Percentiles rank a stretch among this genome's conserved stretches.
Conservation (phyloP, 768 basidiomycete genomes). For the Russula brevipes region DNA sequence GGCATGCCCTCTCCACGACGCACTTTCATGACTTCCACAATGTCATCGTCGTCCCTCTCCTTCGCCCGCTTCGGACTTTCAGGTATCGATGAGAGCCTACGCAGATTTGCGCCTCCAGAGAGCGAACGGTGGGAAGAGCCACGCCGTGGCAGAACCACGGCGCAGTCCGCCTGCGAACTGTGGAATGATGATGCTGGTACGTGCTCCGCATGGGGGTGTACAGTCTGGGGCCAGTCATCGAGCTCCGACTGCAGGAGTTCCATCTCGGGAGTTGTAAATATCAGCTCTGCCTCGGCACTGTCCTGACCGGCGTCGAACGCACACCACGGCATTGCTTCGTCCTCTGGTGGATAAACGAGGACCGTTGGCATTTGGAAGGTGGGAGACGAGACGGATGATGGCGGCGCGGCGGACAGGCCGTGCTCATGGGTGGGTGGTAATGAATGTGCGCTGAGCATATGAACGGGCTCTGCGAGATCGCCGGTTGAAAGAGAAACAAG, state of each 20-base stretch:
- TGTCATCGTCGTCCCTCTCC: constrained; percentile 30
- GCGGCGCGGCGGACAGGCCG: constrained; percentile 27
- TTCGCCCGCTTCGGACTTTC: constrained; percentile 20
- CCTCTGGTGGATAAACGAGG: constrained; percentile 37
- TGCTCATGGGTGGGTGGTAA: constrained; percentile 23
- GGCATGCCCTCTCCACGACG: constrained; percentile 31
- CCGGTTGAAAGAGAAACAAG: background rate
- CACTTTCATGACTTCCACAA: constrained; percentile 36
- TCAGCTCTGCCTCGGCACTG: constrained; percentile 13
- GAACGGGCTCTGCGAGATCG: constrained; percentile 15
- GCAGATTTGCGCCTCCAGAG: background rate
- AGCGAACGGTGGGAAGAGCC: constrained; percentile 21
- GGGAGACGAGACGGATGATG: constrained; percentile 28
- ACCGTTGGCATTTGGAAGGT: constrained; percentile 33
- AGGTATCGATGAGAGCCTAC: constrained; percentile 11
- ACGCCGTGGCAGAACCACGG: constrained; percentile 31
- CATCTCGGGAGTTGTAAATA: constrained; percentile 30
- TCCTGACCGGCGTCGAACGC: constrained; percentile 33
- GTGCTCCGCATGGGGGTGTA: constrained; percentile 28
- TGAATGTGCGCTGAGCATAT: constrained; percentile 30
- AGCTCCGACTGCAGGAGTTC: constrained; percentile 31
- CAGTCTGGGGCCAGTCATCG: constrained; percentile 28
- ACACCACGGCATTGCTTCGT: constrained; percentile 35
- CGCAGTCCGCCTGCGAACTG: constrained; percentile 27
- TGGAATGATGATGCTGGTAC: constrained; percentile 32